phyloP scores from a whole-genome alignment of 176 grass and related monocot genomes.

The Ananas comosus region DNA sequence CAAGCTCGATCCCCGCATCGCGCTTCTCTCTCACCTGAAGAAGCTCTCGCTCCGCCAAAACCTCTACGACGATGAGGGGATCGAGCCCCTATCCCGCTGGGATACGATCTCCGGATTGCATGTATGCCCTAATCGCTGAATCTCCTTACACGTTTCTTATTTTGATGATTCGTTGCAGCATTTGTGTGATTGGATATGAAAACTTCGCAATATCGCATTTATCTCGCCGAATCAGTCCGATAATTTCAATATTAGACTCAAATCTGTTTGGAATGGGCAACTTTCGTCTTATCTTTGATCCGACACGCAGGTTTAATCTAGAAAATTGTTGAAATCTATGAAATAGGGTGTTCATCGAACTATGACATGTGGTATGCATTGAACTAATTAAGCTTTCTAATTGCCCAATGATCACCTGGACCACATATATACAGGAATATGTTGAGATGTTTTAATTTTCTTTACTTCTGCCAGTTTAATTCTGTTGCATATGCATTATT shows the following conservation, averaged over 20 bases:
- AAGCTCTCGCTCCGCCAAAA: conserved; percentile 88
- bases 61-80: conserved; percentile 53
- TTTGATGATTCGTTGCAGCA: neutral
- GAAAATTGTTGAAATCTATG: no score
- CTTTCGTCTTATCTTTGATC: no score
- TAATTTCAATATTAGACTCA: neutral
- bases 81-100: conserved; percentile 68
- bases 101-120: conserved; percentile 48
- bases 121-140: conserved; percentile 22
- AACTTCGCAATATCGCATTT: neutral
- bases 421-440: no score
- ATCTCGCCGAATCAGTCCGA: neutral
- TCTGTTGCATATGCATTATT: no score
- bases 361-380: no score
- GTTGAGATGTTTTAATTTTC: no score
- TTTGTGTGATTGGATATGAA: neutral
- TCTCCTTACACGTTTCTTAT: neutral
- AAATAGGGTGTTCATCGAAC: no score
- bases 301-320: no score
- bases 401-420: no score
- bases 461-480: no score
- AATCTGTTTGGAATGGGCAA: no score
- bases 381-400: no score
- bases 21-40: conserved; percentile 38
- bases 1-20: conserved; percentile 55